Base-by-base conservation (phyloP, 768 basidiomycete species). In the Suillus clintonianus region DNA sequence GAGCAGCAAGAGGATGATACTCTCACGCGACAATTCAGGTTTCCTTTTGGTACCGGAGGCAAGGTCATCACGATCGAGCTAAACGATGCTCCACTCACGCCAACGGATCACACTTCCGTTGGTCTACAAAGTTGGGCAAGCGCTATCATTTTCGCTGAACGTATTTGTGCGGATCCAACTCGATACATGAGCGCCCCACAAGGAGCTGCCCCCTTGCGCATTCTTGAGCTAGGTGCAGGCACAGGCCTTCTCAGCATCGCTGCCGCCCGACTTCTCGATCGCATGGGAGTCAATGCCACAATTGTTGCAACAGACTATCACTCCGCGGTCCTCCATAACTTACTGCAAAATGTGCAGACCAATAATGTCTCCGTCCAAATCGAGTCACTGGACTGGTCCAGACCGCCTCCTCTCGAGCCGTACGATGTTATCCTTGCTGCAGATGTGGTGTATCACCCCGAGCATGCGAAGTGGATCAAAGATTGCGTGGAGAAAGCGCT, bases 71-170 rank as follows among this genome's bases (percentile, higher is more conserved):
- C 72, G 19, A 80, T 90, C 57, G 81, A 88, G 73, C 79, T 94
- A 39, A 89, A 89, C 70, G 91, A 94, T 68, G 90, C 86, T 1
- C 84, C 89, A 1, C 77, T 91, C 45, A 79, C 84, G 32, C 78
- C 75, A 37, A 80, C 83, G 15, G 91, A 93, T 71, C 89, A 93
- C 72, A 92, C 90, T 11, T 87, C 86, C 19, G 91, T 93, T 37
- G 92, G 93, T 0, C 77, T 94, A 50, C 92, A 94, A 74, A 93
- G 90, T 70, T 94, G 93, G 92, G 91, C 86, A 10, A 89, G 89
- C 68, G 85, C 88, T 19, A 89, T 92, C 69, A 75, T 91, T 41
- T 81, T 95, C 54, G 87, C 87, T 1, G 83, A 89, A 68, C 81
- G 83, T 53, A 80, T 94, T 57, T 88, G 86, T 51, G 72, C 76